phyloP scores from a whole-genome alignment of 768 basidiomycete genomes.

The Boletus vinaceobasis region DNA sequence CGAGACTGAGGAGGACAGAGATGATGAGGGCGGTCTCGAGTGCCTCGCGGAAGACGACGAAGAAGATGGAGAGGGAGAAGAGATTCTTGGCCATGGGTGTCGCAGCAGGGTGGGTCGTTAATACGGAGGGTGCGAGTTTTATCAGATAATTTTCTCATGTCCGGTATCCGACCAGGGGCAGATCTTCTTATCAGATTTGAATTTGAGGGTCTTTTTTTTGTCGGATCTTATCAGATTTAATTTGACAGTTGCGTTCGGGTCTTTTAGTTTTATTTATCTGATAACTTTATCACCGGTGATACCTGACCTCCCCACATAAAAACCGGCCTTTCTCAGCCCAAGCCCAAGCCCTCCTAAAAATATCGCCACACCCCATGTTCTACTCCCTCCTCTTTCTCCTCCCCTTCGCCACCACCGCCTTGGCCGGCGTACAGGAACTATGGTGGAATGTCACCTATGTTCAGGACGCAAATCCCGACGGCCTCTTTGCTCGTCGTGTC shows the following conservation, averaged over 20 bases:
- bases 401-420: slow-evolving; percentile 32
- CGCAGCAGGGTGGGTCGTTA: no score
- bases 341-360: no score
- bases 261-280: neutral
- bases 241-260: no score
- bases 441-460: slow-evolving; percentile 95
- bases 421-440: slow-evolving; percentile 65
- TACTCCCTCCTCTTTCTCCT: slow-evolving; percentile 14
- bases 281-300: neutral
- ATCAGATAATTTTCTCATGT: slow-evolving; percentile 3
- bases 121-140: neutral
- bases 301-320: neutral
- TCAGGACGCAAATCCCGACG: slow-evolving; percentile 77
- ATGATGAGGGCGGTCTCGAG: slow-evolving; percentile 91
- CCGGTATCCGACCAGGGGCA: neutral
- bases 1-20: slow-evolving; percentile 85
- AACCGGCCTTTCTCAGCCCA: neutral
- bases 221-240: neutral
- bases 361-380: neutral
- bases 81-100: slow-evolving; percentile 39
- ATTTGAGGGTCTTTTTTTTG: no score
- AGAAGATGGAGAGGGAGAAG: slow-evolving; percentile 91
- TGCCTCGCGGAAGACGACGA: slow-evolving; percentile 94
- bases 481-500: slow-evolving; percentile 67
- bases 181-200: neutral